Conservation (phyloP, 177 flowering plant genomes). For the Vitis hybrid region DNA sequence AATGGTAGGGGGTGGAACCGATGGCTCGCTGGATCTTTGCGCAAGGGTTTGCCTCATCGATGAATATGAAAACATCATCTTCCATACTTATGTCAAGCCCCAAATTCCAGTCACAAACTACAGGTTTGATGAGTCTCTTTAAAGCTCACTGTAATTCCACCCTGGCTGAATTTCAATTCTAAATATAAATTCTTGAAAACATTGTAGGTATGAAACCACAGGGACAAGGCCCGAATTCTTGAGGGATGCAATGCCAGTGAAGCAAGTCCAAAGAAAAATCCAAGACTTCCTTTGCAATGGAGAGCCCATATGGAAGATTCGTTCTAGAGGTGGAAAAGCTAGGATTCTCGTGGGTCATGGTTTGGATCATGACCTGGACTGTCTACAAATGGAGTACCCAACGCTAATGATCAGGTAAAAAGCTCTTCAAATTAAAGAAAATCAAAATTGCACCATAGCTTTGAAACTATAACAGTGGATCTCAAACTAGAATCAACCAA, state of each 20-base stretch:
- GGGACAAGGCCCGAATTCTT: slow-evolving; percentile 78
- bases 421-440: not conserved
- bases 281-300: slow-evolving; percentile 89
- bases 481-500: not conserved
- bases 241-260: slow-evolving; percentile 74
- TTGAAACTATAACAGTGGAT: not conserved
- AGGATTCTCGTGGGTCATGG: slow-evolving; percentile 94
- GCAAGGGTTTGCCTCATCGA: slow-evolving; percentile 86
- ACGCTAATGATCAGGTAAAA: slow-evolving; percentile 62
- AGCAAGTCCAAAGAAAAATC: slow-evolving; percentile 65
- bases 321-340: slow-evolving; percentile 66
- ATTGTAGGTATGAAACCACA: slow-evolving; percentile 67
- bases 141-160: not conserved
- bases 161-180: not conserved
- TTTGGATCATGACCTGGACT: slow-evolving; percentile 75
- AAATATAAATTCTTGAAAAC: not conserved
- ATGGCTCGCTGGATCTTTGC: slow-evolving; percentile 78
- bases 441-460: not conserved
- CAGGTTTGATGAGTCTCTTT: too few relatives aligned
- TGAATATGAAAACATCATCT: slow-evolving; percentile 67
- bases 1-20: slow-evolving; percentile 94
- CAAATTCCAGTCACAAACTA: slow-evolving; percentile 71
- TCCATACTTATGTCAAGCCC: slow-evolving; percentile 79
- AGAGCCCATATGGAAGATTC: slow-evolving; percentile 79
- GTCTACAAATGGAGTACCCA: slow-evolving; percentile 76